Conservation (phyloP, 768 basidiomycete species). For the Pleurotus eryngii region DNA sequence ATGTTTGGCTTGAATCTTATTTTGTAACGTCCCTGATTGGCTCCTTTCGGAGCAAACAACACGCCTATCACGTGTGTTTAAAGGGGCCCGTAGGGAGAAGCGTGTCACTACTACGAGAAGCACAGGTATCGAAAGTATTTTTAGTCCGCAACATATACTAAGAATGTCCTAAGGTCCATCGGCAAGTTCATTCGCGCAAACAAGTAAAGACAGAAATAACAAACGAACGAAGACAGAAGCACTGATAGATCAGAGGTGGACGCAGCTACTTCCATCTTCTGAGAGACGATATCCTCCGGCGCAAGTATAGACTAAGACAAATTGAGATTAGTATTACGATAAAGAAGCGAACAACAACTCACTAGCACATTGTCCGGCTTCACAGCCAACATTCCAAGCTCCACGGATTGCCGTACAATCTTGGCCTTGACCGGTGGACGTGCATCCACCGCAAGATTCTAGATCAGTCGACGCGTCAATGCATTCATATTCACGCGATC, state of each 20-base stretch:
- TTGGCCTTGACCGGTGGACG: constrained; percentile 55
- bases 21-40: constrained; percentile 9
- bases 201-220: neutral
- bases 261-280: constrained; percentile 41
- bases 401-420: constrained; percentile 70
- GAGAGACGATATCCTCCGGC: constrained; percentile 42
- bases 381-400: constrained; percentile 71
- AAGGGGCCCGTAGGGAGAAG: too few species aligned
- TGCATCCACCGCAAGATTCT: constrained; percentile 75
- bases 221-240: constrained; percentile 8
- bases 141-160: neutral
- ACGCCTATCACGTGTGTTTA: neutral
- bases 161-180: neutral
- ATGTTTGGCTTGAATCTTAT: constrained; percentile 3
- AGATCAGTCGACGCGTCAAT: constrained; percentile 62
- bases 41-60: neutral
- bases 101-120: too few species aligned
- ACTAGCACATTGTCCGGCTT: constrained; percentile 51
- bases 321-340: neutral
- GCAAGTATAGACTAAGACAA: constrained; percentile 45
- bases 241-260: constrained; percentile 24
- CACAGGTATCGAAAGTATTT: too few species aligned
- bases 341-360: constrained; percentile 18
- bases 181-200: neutral
- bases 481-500: constrained; percentile 50